Conservation (phyloP, 306 rosid species). For the Castanopsis chinensis region DNA sequence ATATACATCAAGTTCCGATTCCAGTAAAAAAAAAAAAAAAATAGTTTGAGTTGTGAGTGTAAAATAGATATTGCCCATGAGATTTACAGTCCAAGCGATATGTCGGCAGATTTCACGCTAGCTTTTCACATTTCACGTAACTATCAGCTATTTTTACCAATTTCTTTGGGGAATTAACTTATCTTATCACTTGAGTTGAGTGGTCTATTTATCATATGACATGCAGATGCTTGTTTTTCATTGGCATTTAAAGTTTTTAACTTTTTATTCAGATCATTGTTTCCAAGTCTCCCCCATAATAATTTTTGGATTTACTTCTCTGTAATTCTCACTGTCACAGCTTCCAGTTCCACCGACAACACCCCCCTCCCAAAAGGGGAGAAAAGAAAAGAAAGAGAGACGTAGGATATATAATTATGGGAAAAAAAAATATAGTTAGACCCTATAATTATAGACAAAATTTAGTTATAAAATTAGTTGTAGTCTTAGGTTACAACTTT, state of each 20-base stretch:
- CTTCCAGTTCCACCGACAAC: too few relatives aligned
- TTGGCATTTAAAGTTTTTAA: background rate
- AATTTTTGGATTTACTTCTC: background rate
- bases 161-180: background rate
- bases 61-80: too few relatives aligned
- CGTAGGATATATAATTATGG: background rate
- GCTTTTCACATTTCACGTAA: background rate
- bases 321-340: background rate
- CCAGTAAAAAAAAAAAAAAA: too few relatives aligned
- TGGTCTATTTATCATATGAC: background rate
- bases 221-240: background rate
- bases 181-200: too few relatives aligned
- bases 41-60: too few relatives aligned
- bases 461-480: too few relatives aligned
- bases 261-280: background rate
- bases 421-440: too few relatives aligned
- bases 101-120: background rate
- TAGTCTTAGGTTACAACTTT: too few relatives aligned
- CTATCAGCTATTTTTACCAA: background rate
- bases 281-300: background rate
- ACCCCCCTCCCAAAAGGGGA: background rate
- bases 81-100: too few relatives aligned
- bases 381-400: background rate
- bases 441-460: background rate
- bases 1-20: too few relatives aligned